Base-by-base conservation (phyloP, 345 rosid species). In the Camelina laxa region DNA sequence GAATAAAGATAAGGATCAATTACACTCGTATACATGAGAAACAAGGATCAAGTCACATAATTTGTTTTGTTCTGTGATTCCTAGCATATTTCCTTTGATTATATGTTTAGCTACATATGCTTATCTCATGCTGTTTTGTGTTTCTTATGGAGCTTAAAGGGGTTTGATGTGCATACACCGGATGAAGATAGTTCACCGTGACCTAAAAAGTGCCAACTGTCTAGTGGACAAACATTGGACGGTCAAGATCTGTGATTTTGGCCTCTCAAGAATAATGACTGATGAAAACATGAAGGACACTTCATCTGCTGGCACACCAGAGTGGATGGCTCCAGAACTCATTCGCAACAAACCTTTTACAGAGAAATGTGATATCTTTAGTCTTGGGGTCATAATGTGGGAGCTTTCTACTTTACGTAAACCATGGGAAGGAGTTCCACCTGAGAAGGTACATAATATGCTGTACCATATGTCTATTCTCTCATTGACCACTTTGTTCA, bases 291-390 rank as follows among this genome's bases (percentile, higher is more conserved):
- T 92, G 83, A 86, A 85, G 80, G 93, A 89, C 76, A 82, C 90
- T 13, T 85, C 98, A 30, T 96, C 96, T 70, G 99, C 98, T 20
- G 99, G 99, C 75, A 92, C 99, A 13, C 99, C 97, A 20, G 98
- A 92, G 79, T 96, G 99, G 99, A 96, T 96, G 98, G 99, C 97
- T 64, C 99, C 99, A 30, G 98, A 96, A 74, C 99, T 96, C 55
- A 88, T 89, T 55, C 90, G 97, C 36, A 90, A 87, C 65, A 91
- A 90, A 22, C 92, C 91, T 44, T 92, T 96, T 78, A 87, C 96
- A 27, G 98, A 91, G 81, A 96, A 96, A 81, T 92, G 97, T 45
- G 99, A 96, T 76, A 96, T 96, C 80, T 96, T 96, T 85, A 96
- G 99, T 79, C 87, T 96, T 35, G 99, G 99, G 62, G 97, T 96